Base-by-base conservation (phyloP, 2,329 filamentous ascomycete genomes). In the Alternaria triticimaculans region DNA sequence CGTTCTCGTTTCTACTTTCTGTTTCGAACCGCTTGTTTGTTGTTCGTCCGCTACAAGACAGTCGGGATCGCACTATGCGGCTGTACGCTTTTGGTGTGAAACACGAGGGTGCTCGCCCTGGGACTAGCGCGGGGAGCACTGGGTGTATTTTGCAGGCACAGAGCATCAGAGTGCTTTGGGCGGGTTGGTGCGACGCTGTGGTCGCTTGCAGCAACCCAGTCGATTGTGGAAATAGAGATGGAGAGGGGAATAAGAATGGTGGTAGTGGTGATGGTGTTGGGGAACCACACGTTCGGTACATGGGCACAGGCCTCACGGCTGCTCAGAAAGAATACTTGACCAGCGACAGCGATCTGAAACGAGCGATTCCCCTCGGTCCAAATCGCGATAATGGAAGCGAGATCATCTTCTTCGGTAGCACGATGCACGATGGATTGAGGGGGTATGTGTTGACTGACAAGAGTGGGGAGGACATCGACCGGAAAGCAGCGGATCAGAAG, bases 121-220 rank as follows among this genome's bases (percentile, higher is more conserved):
- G 37, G 37, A 18, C n/a, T 41, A 41, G 37, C 18, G 44, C 21
- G 44, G 44, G 21, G 3, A 46, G 14, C 33, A 37, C 28, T 30
- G 28, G 44, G 18, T 46, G 18, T 21, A 21, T 48, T 21, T 48
- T 23, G 44, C 41, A 49, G 5, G 62, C 62, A 20, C 4, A 25
- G 6, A 25, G 18, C 11, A 65, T 75, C 7, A 59, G 60, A 15
- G 48, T 77, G n/a, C 62, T 74, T 5, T 79, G 76, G 75, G 51
- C 64, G 18, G 77, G 76, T 21, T 79, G 77, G 77, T 78, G 76
- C 57, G 77, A 79, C 58, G 54, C 60, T 6, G 50, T 72, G 11
- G 58, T 74, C 14, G 61, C 60, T 1, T 41, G 61, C 14, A 14
- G 15, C 33, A 28, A 60, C 26, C 15, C 15, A n/a, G 15, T n/a